Conservation (phyloP, 495 filamentous ascomycete genomes). For the Penicillium simplicissimum region DNA sequence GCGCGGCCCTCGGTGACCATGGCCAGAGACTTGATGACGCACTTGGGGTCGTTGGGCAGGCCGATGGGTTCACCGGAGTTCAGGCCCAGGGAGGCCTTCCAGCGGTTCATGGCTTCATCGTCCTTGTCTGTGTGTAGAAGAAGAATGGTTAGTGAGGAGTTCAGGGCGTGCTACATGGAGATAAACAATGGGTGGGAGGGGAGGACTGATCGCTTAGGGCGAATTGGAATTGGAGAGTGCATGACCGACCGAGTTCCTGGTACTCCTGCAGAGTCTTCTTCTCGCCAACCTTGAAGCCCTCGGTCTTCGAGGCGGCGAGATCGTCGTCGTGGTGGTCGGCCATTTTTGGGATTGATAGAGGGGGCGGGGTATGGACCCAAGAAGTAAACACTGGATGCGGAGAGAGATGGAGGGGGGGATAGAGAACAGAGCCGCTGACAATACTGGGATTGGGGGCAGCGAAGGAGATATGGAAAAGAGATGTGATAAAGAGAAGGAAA, state of each 20-base stretch:
- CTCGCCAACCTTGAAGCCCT: conserved; percentile 97
- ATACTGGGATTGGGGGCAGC: not conserved
- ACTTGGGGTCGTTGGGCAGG: conserved; percentile 75
- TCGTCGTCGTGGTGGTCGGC: conserved; percentile 76
- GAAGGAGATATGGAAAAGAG: conserved; percentile 1
- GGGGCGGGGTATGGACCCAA: conserved; percentile 22
- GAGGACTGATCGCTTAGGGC: not conserved
- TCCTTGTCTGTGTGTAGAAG: conserved; percentile 50
- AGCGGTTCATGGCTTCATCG: conserved; percentile 93
- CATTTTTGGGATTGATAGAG: conserved; percentile 54
- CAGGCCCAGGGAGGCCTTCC: conserved; percentile 94
- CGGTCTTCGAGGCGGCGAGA: conserved; percentile 77
- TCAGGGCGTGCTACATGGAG: not conserved
- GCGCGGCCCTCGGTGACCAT: conserved; percentile 75
- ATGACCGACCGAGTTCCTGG: conserved; percentile 75
- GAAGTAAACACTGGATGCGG: conserved; percentile 12
- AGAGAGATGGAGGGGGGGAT: not conserved
- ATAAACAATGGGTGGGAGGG: conserved; percentile 13
- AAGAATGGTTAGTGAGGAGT: not conserved
- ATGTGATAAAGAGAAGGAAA: conserved; percentile 2
- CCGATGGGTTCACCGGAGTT: conserved; percentile 61
- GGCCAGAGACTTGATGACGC: conserved; percentile 86
- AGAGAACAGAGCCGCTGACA: not conserved
- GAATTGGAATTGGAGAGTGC: not conserved
- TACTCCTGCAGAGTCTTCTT: conserved; percentile 97